These are phyloP conservation scores for Amylocystis lapponica DNA, from an alignment of 768 basidiomycete species.

Conservation along the genomic window DNA sequence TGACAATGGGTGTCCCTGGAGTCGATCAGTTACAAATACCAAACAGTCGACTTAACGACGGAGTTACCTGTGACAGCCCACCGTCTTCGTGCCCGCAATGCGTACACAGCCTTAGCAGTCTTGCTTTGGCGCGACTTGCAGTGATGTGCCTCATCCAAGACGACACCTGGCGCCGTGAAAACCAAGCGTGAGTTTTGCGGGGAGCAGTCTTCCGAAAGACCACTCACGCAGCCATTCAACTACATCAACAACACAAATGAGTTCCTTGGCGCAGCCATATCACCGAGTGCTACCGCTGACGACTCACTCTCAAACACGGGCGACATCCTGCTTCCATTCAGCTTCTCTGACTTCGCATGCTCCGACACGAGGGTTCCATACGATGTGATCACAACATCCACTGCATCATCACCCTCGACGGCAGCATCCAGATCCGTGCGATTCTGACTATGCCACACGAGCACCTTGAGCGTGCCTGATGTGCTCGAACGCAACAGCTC, in stretches of 20 bases:
- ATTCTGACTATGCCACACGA: slow-evolving; percentile 88
- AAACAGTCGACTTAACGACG: no score
- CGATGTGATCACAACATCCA: slow-evolving; percentile 84
- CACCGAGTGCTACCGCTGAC: background rate
- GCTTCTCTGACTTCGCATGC: slow-evolving; percentile 63
- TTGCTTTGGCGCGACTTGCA: slow-evolving; percentile 88
- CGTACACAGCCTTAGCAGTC: slow-evolving; percentile 85
- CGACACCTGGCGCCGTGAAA: slow-evolving; percentile 38
- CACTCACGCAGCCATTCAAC: slow-evolving; percentile 66
- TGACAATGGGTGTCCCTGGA: slow-evolving; percentile 91
- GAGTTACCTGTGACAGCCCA: slow-evolving; percentile 84
- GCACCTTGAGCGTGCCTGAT: slow-evolving; percentile 55
- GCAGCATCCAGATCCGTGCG: slow-evolving; percentile 62
- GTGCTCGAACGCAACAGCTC: slow-evolving; percentile 85
- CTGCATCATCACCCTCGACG: slow-evolving; percentile 51
- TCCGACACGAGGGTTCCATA: slow-evolving; percentile 92
- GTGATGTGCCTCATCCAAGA: slow-evolving; percentile 92
- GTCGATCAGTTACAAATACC: no score
- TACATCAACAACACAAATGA: slow-evolving; percentile 23
- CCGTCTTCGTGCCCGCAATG: slow-evolving; percentile 67
- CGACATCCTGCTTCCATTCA: slow-evolving; percentile 32
- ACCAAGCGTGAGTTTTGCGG: no score
- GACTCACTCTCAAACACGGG: slow-evolving; percentile 67
- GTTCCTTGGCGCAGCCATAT: background rate
- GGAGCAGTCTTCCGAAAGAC: background rate